Conservation (phyloP, 2,329 filamentous ascomycete species). For the Amauroascus niger region DNA sequence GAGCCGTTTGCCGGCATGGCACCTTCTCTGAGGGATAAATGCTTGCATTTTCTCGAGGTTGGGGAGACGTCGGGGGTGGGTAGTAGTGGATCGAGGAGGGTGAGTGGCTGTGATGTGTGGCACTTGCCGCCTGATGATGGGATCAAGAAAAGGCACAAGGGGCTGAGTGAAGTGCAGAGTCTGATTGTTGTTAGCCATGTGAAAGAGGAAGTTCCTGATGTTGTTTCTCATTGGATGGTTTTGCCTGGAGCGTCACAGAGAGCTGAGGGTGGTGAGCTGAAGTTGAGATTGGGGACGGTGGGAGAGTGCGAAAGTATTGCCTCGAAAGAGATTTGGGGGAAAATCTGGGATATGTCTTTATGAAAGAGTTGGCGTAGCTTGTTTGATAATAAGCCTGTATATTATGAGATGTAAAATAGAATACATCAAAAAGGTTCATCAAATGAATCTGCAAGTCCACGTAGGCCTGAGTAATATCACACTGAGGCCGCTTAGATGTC, state of each 20-base stretch:
- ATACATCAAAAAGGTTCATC: no score
- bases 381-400: no score
- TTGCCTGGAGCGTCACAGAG: slow-evolving; percentile 45
- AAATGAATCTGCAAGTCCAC: no score
- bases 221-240: slow-evolving; percentile 75
- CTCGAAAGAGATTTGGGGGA: slow-evolving; percentile 13
- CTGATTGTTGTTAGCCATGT: slow-evolving; percentile 88
- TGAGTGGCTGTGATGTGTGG: slow-evolving; percentile 5
- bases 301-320: slow-evolving; percentile 11
- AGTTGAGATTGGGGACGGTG: slow-evolving; percentile 14
- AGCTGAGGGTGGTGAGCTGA: slow-evolving; percentile 16
- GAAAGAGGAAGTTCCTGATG: slow-evolving; percentile 78
- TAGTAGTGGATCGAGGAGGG: slow-evolving; percentile 19
- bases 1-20: slow-evolving; percentile 85
- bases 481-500: no score
- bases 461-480: no score
- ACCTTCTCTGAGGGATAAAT: slow-evolving; percentile 71
- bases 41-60: slow-evolving; percentile 64
- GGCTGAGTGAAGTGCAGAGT: slow-evolving; percentile 62
- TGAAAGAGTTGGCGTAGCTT: not conserved
- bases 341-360: slow-evolving; percentile 14
- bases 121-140: slow-evolving; percentile 10
- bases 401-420: no score
- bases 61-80: slow-evolving; percentile 42
- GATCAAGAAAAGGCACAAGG: slow-evolving; percentile 30